These are phyloP conservation scores for Beauveria sp. DNA, from an alignment of 2,329 filamentous ascomycete species.

Conservation along the genomic window DNA sequence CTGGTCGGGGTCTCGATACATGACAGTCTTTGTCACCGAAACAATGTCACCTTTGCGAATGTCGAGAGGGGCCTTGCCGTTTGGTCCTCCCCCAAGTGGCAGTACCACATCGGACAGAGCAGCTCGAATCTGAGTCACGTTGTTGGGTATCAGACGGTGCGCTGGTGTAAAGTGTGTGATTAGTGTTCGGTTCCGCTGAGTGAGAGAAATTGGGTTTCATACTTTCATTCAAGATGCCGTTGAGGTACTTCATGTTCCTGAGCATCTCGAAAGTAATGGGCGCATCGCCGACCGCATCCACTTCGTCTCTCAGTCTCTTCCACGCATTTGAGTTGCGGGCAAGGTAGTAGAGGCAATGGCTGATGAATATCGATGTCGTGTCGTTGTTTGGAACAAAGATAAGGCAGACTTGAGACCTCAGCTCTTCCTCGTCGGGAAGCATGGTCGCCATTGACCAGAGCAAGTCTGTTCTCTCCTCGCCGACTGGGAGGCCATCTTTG, in stretches of 20 bases:
- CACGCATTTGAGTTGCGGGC: slow-evolving; percentile 14
- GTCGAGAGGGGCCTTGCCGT: slow-evolving; percentile 39
- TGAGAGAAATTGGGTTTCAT: not conserved
- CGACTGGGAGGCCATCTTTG: slow-evolving; percentile 13
- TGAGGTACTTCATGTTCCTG: slow-evolving; percentile 13
- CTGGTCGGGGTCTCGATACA: slow-evolving; percentile 30
- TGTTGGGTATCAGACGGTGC: not conserved
- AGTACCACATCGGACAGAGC: slow-evolving; percentile 35
- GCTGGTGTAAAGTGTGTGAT: not conserved
- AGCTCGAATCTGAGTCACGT: not conserved
- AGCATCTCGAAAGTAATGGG: slow-evolving; percentile 18
- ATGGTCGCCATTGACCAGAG: slow-evolving; percentile 15
- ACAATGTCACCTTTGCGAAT: slow-evolving; percentile 38
- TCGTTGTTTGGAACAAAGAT: slow-evolving; percentile 16
- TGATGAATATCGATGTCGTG: slow-evolving; percentile 15
- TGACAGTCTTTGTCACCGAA: slow-evolving; percentile 34
- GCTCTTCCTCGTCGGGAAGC: not conserved
- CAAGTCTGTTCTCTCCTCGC: slow-evolving; percentile 12
- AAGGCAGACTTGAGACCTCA: slow-evolving; percentile 15
- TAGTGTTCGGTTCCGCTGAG: not conserved
- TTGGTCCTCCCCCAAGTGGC: slow-evolving; percentile 41
- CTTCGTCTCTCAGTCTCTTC: slow-evolving; percentile 14
- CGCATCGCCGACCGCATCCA: not conserved
- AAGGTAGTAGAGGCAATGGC: slow-evolving; percentile 13
- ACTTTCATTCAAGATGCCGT: slow-evolving; percentile 18